Evolutionary conservation across 805 yeast species (phyloP).

Genomic region (Yueomyces sinensis): DNA sequence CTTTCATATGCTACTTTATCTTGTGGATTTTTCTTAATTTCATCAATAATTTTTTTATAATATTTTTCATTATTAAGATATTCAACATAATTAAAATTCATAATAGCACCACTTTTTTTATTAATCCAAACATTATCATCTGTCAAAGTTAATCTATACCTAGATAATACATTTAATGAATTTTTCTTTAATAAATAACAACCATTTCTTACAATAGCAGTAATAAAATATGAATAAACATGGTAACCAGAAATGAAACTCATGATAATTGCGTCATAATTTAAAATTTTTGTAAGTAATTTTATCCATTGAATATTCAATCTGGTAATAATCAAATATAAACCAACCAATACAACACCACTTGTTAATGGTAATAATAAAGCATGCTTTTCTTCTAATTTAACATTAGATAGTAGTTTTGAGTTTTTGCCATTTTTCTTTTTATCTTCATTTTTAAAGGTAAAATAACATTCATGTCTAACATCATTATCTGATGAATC

Average conservation of each 20-base stretch:
- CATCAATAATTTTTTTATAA: slow-evolving; percentile 18
- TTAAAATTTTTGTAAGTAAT: slow-evolving; percentile 22
- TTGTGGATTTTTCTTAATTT: slow-evolving; percentile 11
- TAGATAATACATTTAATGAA: slow-evolving; percentile 19
- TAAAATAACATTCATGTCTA: slow-evolving; percentile 9
- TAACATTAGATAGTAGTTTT: neutral
- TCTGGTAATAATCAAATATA: slow-evolving; percentile 26
- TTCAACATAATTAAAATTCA: slow-evolving; percentile 16
- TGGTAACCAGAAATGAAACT: slow-evolving; percentile 24
- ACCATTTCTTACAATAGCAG: slow-evolving; percentile 17
- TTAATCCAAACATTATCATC: slow-evolving; percentile 25
- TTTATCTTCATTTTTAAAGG: slow-evolving; percentile 9
- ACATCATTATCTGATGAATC: slow-evolving; percentile 30
- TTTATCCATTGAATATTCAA: slow-evolving; percentile 18
- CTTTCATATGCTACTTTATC: slow-evolving; percentile 4
- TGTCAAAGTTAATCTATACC: slow-evolving; percentile 31
- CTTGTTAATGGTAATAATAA: slow-evolving; percentile 33
- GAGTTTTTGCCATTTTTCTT: slow-evolving; percentile 1
- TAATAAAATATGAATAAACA: slow-evolving; percentile 20
- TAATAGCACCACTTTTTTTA: slow-evolving; percentile 27
- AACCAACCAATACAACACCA: slow-evolving; percentile 23
- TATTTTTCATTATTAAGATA: slow-evolving; percentile 7
- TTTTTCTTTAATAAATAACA: slow-evolving; percentile 17
- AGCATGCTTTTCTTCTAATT: slow-evolving; percentile 22
- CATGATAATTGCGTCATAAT: slow-evolving; percentile 24